Base-by-base conservation (phyloP, 73 alveolate species). In the Symbiodinium pilosum region DNA sequence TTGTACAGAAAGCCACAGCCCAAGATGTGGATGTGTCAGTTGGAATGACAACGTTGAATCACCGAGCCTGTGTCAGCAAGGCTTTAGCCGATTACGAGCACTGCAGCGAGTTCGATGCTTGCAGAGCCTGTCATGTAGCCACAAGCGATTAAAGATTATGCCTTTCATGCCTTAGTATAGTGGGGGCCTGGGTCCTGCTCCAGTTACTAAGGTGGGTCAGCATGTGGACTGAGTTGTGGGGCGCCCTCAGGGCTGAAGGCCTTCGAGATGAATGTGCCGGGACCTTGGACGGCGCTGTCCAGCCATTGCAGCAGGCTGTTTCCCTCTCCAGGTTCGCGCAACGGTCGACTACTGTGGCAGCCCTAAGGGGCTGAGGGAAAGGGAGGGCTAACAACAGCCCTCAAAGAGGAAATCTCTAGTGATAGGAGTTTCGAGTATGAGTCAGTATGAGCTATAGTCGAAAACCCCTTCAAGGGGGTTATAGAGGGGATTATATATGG, bases 201-300 rank as follows among this genome's bases (percentile, higher is more conserved):
- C 47, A n/a, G 34, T 28, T 1, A 2, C 86, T 4, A 14, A 88
- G 95, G 98, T 92, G 98, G 98, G 98, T 92, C 64, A 77, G 86
- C 92, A 92, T 92, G 98, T 92, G 98, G 98, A 92, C 89, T 38
- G 98, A 92, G 84, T 92, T 92, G 43, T 92, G 98, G 98, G 98
- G 98, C 4, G 98, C 92, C 34, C 64, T 92, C 44, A 18, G 98
- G 47, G 98, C 92, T 24, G 98, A 87, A 39, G 98, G 98, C 68
- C 73, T 92, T 77, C 89, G 98, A 14, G 98, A 92, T 40, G 98
- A 92, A 64, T 92, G 98, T 24, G 89, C 54, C 30, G 77, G 26
- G 75, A 3, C 89, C 24, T 64, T 14, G 89, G 47, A 28, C 21
- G n/a, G 32, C 21, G 40, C 85, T 14, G 88, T 20, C 0, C 34